phyloP scores from a whole-genome alignment of 2,329 filamentous ascomycete species.

The Penicillium sp. region DNA sequence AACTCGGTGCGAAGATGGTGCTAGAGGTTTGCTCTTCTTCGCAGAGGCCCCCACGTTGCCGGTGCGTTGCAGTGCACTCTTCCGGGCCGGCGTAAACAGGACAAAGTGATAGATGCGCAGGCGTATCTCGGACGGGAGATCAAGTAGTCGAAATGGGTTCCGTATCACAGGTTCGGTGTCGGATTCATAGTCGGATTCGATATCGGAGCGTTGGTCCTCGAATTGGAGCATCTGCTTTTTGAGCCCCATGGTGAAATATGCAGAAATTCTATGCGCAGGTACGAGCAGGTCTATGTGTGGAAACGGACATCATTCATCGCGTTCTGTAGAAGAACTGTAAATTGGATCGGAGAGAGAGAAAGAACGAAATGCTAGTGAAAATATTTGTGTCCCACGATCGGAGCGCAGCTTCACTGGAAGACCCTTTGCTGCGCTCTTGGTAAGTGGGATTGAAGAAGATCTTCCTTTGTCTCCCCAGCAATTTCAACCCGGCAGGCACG shows the following conservation, averaged over 20 bases:
- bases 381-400: conserved; percentile 50
- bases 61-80: conserved; percentile 25
- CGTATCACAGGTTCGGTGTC: conserved; percentile 14
- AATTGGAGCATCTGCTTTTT: conserved; percentile 20
- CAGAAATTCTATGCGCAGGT: conserved; percentile 22
- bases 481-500: conserved; percentile 62
- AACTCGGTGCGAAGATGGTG: conserved; percentile 38
- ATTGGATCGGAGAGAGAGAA: conserved; percentile 9
- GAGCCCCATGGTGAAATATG: conserved; percentile 18
- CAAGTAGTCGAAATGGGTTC: conserved; percentile 52
- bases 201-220: conserved; percentile 14
- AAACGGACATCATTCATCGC: conserved; percentile 25
- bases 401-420: conserved; percentile 49
- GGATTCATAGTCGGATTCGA: conserved; percentile 19
- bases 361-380: conserved; percentile 11
- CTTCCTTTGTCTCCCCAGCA: conserved; percentile 52
- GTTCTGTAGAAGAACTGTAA: conserved; percentile 14
- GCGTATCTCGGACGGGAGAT: conserved; percentile 56
- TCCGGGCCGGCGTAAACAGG: conserved; percentile 41
- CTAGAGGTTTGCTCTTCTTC: conserved; percentile 36
- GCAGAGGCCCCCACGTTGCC: conserved; percentile 40
- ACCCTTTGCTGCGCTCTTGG: conserved; percentile 53
- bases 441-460: conserved; percentile 42
- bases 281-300: conserved; percentile 17
- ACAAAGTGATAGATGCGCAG: conserved; percentile 51